Base-by-base conservation (phyloP, 139 green algal genomes). In the Chlorella sp. region DNA sequence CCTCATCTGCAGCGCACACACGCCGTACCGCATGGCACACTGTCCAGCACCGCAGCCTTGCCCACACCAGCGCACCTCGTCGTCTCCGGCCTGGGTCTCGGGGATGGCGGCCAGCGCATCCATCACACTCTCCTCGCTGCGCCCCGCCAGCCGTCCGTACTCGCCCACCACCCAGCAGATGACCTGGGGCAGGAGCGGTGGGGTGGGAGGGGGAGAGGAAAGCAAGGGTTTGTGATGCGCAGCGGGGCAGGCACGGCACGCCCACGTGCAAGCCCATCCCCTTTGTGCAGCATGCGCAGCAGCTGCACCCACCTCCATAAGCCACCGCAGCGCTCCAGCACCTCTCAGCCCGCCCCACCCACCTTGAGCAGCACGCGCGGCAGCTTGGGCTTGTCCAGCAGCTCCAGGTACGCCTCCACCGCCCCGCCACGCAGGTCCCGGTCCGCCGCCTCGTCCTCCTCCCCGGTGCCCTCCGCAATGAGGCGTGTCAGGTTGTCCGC, bases 141-240 rank as follows among this genome's bases (percentile, higher is more conserved):
- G 81, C 40, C 58, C 26, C 20, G 68, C 51, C 58, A 75, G 88
- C 88, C 38, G 94, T 19, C 96, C 96, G 84, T 98, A 99, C 90
- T 99, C 96, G 48, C 96, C 96, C 76, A 99, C 84, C 74, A 98
- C 95, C 96, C 95, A 99, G 76, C 91, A 93, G 44, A 95, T 92
- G 34, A 97, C 93, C 89, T 95, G 90, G 54, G 83, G 44, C 36
- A 79, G 41, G 79, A 62, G 72, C 13, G 36, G 41, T 40, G 20
- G 69, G 2, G 40, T 11, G 69, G 69, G 20, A 46, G 3, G 8
- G 26, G 38, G n/a, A n/a, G n/a, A n/a, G 51, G 51, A 60, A 7
- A 16, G 51, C 51, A 60, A 16, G 51, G 51, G 51, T 60, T 8
- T 8, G 46, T 54, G 51, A n/a, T n/a, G n/a, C n/a, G n/a, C n/a